Percentiles rank a stretch among this genome's conserved stretches.
phyloP scores from a whole-genome alignment of 2,329 filamentous ascomycete species.

The Ceratocystis colombiana region DNA sequence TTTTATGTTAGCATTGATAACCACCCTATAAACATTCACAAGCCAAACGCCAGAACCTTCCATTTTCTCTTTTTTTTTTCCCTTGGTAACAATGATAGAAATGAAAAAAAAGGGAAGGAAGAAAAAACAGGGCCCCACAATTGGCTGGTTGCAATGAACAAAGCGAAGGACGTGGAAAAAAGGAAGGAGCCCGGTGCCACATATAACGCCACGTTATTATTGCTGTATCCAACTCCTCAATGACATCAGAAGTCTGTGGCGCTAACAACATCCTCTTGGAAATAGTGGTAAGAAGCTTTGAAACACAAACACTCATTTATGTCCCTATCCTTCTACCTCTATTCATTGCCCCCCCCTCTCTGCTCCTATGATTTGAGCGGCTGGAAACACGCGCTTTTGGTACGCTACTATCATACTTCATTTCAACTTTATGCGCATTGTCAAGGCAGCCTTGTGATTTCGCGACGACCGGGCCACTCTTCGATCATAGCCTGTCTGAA shows the following conservation, averaged over 20 bases:
- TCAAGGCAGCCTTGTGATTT: too few species aligned
- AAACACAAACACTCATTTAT: too few species aligned
- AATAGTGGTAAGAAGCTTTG: background rate
- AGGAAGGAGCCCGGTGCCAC: too few species aligned
- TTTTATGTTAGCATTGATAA: background rate
- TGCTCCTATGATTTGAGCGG: too few species aligned
- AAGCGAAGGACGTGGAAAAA: background rate
- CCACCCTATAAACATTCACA: background rate
- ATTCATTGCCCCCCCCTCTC: too few species aligned
- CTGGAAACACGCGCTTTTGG: too few species aligned
- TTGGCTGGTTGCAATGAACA: background rate
- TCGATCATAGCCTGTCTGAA: too few species aligned
- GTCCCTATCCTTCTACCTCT: too few species aligned
- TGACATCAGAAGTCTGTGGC: conserved; percentile 2
- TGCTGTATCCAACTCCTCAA: background rate
- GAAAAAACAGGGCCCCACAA: background rate
- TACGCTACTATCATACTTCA: too few species aligned
- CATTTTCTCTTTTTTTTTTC: background rate
- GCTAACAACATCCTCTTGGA: background rate
- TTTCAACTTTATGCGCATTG: too few species aligned
- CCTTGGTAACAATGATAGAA: background rate
- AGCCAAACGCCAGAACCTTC: conserved; percentile 3
- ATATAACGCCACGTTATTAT: too few species aligned
- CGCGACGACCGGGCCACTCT: too few species aligned
- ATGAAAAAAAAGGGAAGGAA: conserved; percentile 7